Base-by-base conservation (phyloP, 2,329 filamentous ascomycete species). In the Cladorrhinum sp. region DNA sequence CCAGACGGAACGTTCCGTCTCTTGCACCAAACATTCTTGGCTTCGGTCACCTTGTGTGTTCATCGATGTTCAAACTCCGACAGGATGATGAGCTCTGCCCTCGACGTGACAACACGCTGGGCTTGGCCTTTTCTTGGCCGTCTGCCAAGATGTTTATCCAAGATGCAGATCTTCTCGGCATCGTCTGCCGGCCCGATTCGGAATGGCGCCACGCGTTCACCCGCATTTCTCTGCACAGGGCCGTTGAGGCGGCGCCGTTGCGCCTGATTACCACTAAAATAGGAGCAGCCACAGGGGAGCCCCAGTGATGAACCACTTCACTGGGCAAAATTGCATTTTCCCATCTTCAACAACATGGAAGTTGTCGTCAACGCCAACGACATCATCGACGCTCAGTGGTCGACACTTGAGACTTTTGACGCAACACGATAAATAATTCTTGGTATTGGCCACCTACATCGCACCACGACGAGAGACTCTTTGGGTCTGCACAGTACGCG, bases 151-250 rank as follows among this genome's bases (percentile, higher is more conserved):
- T 23, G 58, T 29, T 20, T 49, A 62, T 64, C 60, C 63, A 59
- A 56, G 55, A 61, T 53, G 63, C 48, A 61, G 63, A 64, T 64
- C 63, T 20, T 62, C 63, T 64, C 57, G 63, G 63, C 63, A 64
- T 63, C 60, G 36, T 23, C 53, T 57, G 23, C 12, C 54, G 54
- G 58, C 63, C 61, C 60, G 63, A 61, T 63, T 63, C 54, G 60
- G 60, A 41, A 59, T 60, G 52, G 25, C 50, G 49, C 55, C 56
- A 59, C 52, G 38, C 29, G 48, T 48, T 52, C 18, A 4, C 27
- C 27, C 27, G 23, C 20, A 45, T 23, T 13, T 20, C 32, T 6
- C 18, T 29, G 16, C 48, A 20, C 41, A 45, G 52, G 20, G 22
- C 52, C 52, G 52, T 45, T 55, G 52, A 41, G 29, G 52, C 2